Evolutionary conservation across 352 stramenopile genomes (phyloP), one percentile per base, ranked within the genome.

Genomic region (Globisporangium nunn): DNA sequence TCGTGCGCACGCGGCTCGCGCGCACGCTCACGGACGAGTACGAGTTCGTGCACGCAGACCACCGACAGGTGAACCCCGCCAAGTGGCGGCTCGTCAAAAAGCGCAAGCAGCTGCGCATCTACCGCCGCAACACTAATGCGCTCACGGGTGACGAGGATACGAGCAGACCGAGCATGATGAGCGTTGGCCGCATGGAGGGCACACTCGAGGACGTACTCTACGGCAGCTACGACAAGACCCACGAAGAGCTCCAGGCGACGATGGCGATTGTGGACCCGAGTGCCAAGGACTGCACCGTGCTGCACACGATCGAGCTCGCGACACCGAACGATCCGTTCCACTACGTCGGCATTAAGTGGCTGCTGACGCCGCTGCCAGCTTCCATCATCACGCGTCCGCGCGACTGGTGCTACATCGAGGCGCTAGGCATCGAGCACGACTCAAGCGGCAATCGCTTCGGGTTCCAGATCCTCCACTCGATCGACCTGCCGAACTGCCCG

Each of bases 151-250:
- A 58, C 33, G 57, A 63, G 43, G 57, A 63, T 50, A 58, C 44
- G 23, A 50, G 43, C 30, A n/a, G 40, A 7, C 57, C 57, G 28
- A 58, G 41, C 17, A 49, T 87, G 54, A 63, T 73, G 11, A 69
- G 67, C 23, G 50, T 78, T 18, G 73, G 73, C 1, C 48, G 63
- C 10, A 61, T 83, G 14, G 59, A 74, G 28, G 75, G 75, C 12
- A 64, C 73, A n/a, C 65, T 86, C 30, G 70, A 84, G 39, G 64
- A 80, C 52, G 37, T 81, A 39, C 29, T 86, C 23, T 83, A 78
- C 55, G 75, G 75, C 2, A 56, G 53, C 41, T 68, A 78, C 64
- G 68, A 64, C 52, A 62, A 59, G 10, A 70, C 61, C 10, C 55
- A 76, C 52, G 66, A 75, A 1, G 70, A 78, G 31, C 57, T 68